phyloP scores from a whole-genome alignment of 306 rosid genomes.

The Comarum palustre region DNA sequence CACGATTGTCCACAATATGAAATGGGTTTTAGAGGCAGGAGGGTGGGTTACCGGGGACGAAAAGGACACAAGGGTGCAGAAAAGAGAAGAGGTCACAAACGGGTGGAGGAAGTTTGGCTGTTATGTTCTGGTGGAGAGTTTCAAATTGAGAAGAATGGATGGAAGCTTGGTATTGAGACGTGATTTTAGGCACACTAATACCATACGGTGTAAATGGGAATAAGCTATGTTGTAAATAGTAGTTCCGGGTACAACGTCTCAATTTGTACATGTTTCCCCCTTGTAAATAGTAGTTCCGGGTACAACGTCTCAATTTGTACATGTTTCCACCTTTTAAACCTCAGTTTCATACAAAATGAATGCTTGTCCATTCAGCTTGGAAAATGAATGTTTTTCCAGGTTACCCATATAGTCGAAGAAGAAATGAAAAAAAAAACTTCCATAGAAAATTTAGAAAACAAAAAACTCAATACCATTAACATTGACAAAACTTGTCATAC shows the following conservation, averaged over 20 bases:
- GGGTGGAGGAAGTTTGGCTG: constrained; percentile 58
- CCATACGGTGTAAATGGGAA: constrained; percentile 54
- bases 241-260: neutral
- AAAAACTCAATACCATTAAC: neutral
- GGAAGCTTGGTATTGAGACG: constrained; percentile 48
- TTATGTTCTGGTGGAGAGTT: constrained; percentile 66
- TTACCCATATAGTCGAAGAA: too few relatives aligned
- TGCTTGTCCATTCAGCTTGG: too few relatives aligned
- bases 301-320: neutral
- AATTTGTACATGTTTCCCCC: neutral
- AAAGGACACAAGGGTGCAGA: constrained; percentile 39
- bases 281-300: neutral
- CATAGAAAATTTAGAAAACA: neutral
- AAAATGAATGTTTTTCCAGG: too few relatives aligned
- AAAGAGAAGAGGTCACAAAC: constrained; percentile 42
- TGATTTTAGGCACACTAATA: constrained; percentile 58
- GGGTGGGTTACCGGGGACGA: constrained; percentile 62
- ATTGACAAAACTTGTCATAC: neutral
- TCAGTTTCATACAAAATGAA: neutral
- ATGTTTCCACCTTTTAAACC: neutral
- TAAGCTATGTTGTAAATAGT: neutral
- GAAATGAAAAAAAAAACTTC: too few relatives aligned
- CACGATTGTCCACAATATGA: constrained; percentile 59
- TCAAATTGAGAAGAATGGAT: constrained; percentile 52
- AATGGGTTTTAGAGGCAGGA: constrained; percentile 70